phyloP scores from a whole-genome alignment of 768 basidiomycete species.

The Russula earlei region DNA sequence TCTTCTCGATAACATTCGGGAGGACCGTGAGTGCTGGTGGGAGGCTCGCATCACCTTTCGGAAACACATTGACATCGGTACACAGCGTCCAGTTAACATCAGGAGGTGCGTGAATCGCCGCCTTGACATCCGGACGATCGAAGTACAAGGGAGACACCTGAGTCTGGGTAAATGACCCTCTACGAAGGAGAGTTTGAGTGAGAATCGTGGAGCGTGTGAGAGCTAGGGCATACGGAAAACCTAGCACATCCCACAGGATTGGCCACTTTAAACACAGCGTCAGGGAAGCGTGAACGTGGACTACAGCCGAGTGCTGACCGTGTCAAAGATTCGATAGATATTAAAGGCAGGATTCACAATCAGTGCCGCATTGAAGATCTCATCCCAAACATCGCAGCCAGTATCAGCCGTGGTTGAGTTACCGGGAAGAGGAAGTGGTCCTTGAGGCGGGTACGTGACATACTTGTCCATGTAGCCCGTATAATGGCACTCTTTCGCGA shows the following conservation, averaged over 20 bases:
- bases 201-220: background rate
- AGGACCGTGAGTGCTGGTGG: slow-evolving; percentile 29
- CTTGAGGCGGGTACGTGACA: slow-evolving; percentile 61
- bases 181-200: background rate
- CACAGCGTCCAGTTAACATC: background rate
- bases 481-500: slow-evolving; percentile 51
- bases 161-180: background rate
- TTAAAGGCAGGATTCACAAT: slow-evolving; percentile 66
- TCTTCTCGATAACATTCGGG: slow-evolving; percentile 71
- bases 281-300: background rate
- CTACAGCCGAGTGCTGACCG: slow-evolving; percentile 26
- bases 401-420: slow-evolving; percentile 35
- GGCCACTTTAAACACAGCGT: slow-evolving; percentile 34
- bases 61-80: background rate
- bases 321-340: slow-evolving; percentile 70
- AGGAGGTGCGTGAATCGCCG: background rate
- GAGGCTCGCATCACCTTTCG: background rate
- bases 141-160: background rate
- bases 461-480: slow-evolving; percentile 50
- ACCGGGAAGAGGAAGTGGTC: slow-evolving; percentile 57
- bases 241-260: slow-evolving; percentile 60
- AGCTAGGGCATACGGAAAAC: background rate
- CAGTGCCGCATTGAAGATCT: slow-evolving; percentile 53
- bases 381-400: slow-evolving; percentile 61
- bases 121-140: background rate